A percentile compares a stretch with the other conserved stretches of the same genome.
phyloP scores from a whole-genome alignment of 441 rosid species.

The Dalechampia spathulata region DNA sequence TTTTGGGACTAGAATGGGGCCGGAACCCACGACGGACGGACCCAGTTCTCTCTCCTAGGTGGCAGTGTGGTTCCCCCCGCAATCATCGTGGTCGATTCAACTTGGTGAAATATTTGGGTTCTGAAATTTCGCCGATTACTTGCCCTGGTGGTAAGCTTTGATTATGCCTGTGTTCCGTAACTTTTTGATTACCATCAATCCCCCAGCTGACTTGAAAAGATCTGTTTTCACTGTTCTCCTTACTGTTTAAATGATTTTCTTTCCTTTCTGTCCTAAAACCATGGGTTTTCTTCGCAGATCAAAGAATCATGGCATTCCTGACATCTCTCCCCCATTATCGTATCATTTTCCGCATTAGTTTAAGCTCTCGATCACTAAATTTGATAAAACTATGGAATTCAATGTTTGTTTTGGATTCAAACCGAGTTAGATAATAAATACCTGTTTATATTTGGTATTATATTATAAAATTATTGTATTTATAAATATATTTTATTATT shows the following conservation, averaged over 20 bases:
- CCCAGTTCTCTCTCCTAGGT: background rate
- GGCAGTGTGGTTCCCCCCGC: slow-evolving; percentile 24
- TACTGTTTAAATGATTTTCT: background rate
- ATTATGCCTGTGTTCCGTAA: background rate
- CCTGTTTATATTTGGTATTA: no score
- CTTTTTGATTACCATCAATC: background rate
- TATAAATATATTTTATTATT: no score
- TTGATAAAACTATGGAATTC: no score
- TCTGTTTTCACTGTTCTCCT: background rate
- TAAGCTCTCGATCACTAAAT: no score
- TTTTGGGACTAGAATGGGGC: slow-evolving; percentile 7
- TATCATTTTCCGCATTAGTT: no score
- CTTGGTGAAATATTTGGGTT: background rate
- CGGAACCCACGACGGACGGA: background rate
- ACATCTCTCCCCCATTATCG: no score
- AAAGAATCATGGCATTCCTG: no score
- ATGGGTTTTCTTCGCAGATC: no score
- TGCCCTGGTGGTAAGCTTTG: slow-evolving; percentile 10
- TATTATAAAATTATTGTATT: no score
- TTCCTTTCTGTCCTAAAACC: no score
- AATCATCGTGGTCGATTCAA: slow-evolving; percentile 33
- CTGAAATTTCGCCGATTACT: slow-evolving; percentile 13
- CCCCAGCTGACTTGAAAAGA: slow-evolving; percentile 5
- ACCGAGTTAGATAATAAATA: no score
- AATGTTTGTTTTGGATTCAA: no score